Conservation (phyloP, 371 early-diverging fungal species). For the Mortierella sp. region DNA sequence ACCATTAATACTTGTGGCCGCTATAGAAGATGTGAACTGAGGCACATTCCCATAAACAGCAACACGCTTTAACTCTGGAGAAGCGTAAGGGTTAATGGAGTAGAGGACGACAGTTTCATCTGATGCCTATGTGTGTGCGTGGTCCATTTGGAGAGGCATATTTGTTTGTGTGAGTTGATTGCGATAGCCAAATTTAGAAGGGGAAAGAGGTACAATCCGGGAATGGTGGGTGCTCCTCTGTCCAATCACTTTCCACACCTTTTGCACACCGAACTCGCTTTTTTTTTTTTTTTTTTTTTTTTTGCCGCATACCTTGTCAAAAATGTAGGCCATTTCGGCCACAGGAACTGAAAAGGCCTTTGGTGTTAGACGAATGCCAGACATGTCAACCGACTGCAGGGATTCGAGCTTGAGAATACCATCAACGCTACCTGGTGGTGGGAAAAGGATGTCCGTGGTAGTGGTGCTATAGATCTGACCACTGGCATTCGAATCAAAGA, state of each 20-base stretch:
- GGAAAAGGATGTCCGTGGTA: background rate
- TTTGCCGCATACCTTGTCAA: conserved; percentile 48
- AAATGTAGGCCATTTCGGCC: conserved; percentile 31
- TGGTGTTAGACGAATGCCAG: conserved; percentile 17
- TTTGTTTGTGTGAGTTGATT: too few species aligned
- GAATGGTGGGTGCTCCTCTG: too few species aligned
- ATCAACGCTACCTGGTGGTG: background rate
- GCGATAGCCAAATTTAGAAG: too few species aligned
- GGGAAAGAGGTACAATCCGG: too few species aligned
- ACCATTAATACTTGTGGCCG: conserved; percentile 13
- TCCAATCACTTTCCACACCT: too few species aligned
- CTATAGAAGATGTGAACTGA: conserved; percentile 21
- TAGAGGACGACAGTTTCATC: conserved; percentile 40
- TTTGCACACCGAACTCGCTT: too few species aligned
- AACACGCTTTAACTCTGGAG: conserved; percentile 18
- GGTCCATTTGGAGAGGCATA: too few species aligned
- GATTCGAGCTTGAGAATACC: background rate
- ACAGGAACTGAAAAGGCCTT: conserved; percentile 32
- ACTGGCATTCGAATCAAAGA: conserved; percentile 24
- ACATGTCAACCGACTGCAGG: conserved; percentile 31
- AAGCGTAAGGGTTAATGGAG: conserved; percentile 24
- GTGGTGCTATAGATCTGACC: conserved; percentile 17
- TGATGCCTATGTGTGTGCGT: conserved; percentile 9
- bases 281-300: too few species aligned
- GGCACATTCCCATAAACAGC: conserved; percentile 31